Percentiles rank a stretch among this genome's conserved stretches.
phyloP scores from a whole-genome alignment of 2,329 filamentous ascomycete species.

The Cladosporium velox region DNA sequence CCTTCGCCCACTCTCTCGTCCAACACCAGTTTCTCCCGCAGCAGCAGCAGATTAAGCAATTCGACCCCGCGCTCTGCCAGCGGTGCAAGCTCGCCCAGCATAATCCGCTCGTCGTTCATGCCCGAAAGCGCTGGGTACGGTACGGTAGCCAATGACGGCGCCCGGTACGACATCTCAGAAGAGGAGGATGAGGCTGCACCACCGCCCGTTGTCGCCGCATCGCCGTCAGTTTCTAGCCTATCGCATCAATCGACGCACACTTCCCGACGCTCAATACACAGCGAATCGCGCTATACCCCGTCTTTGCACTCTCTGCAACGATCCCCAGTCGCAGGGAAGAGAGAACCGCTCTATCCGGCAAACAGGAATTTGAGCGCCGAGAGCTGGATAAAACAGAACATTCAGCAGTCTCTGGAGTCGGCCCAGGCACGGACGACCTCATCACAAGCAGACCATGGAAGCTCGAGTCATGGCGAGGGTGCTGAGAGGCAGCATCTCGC shows the following conservation, averaged over 20 bases:
- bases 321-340: slow-evolving; percentile 3
- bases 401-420: slow-evolving; percentile 29
- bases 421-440: slow-evolving; percentile 25
- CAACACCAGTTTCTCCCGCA: slow-evolving; percentile 26
- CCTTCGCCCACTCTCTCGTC: slow-evolving; percentile 26
- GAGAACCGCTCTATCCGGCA: slow-evolving; percentile 12
- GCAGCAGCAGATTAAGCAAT: slow-evolving; percentile 24
- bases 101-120: slow-evolving; percentile 16
- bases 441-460: background rate
- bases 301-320: slow-evolving; percentile 16
- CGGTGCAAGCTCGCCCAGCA: slow-evolving; percentile 27
- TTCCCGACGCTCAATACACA: slow-evolving; percentile 6
- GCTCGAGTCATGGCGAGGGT: background rate
- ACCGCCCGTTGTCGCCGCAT: slow-evolving; percentile 46
- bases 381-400: slow-evolving; percentile 35
- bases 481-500: slow-evolving; percentile 14
- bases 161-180: slow-evolving; percentile 52
- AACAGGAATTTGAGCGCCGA: slow-evolving; percentile 34
- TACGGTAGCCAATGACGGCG: slow-evolving; percentile 37
- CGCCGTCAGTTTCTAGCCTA: slow-evolving; percentile 3
- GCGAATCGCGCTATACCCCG: slow-evolving; percentile 11
- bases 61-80: slow-evolving; percentile 29
- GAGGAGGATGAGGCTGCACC: slow-evolving; percentile 61
- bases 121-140: slow-evolving; percentile 53
- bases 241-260: slow-evolving; percentile 12